A percentile compares a stretch with the other conserved stretches of the same genome.
Evolutionary conservation across 2,329 filamentous ascomycete species (phyloP).

Genomic region (Calonectria henricotiae): DNA sequence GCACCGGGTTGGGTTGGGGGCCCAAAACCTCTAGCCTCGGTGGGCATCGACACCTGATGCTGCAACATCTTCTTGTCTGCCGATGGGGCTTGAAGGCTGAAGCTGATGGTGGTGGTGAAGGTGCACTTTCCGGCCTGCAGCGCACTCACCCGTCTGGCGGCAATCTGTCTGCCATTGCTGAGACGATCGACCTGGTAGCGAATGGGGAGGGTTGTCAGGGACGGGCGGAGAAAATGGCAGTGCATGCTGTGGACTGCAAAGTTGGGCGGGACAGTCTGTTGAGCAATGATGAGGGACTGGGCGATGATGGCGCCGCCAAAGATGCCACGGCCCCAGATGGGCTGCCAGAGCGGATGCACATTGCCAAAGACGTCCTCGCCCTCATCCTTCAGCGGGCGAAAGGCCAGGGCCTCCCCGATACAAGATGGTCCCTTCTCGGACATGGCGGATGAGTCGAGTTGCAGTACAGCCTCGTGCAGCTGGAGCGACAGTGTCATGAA

Average conservation of each 20-base stretch:
- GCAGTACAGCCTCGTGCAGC: too few relatives aligned
- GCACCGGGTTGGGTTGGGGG: not conserved
- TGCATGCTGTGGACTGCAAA: slow-evolving; percentile 17
- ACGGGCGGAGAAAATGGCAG: slow-evolving; percentile 14
- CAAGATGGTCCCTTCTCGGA: not conserved
- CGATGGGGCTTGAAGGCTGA: not conserved
- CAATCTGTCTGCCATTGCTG: slow-evolving; percentile 11
- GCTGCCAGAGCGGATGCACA: slow-evolving; percentile 9
- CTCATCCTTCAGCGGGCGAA: not conserved
- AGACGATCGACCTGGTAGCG: slow-evolving; percentile 5
- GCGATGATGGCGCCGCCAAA: slow-evolving; percentile 28
- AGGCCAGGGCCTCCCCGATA: not conserved
- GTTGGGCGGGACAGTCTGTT: slow-evolving; percentile 6
- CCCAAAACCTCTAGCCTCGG: not conserved
- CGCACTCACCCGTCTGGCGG: not conserved
- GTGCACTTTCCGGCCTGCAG: not conserved
- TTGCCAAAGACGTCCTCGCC: slow-evolving; percentile 17
- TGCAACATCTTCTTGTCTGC: not conserved
- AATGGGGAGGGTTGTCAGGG: not conserved
- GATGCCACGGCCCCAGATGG: slow-evolving; percentile 18
- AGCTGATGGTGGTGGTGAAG: slow-evolving; percentile 9
- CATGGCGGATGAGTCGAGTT: too few relatives aligned
- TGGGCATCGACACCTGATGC: slow-evolving; percentile 5
- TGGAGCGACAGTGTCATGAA: too few relatives aligned
- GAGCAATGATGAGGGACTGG: not conserved